These are phyloP conservation scores for Avena eriantha DNA, from an alignment of 176 grass and related monocot genomes.

Conservation along the genomic window DNA sequence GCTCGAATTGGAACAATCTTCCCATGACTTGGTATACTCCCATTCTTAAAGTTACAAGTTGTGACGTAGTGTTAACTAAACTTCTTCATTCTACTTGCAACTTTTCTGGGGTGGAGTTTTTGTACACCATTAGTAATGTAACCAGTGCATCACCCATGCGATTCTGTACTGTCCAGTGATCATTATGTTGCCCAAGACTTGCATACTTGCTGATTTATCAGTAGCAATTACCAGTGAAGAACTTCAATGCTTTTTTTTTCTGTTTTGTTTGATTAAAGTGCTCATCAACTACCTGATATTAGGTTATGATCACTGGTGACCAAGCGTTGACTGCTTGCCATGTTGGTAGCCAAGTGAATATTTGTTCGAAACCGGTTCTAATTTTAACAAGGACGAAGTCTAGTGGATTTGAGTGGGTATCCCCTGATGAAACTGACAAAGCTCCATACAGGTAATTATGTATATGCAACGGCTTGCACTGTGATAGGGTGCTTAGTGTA, in stretches of 20 bases:
- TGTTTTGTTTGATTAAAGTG: constrained; percentile 42
- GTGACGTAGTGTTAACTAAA: not conserved
- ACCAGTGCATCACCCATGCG: not conserved
- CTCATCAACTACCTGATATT: constrained; percentile 41
- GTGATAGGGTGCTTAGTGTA: not conserved
- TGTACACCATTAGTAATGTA: constrained; percentile 15
- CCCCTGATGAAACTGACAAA: constrained; percentile 91
- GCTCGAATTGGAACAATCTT: constrained; percentile 80
- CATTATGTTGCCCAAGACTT: constrained; percentile 6
- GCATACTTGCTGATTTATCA: not conserved
- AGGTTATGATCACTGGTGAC: constrained; percentile 99
- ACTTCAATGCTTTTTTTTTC: not conserved
- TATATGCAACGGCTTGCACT: constrained; percentile 10
- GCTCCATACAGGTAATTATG: constrained; percentile 70
- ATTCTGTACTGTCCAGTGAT: not conserved
- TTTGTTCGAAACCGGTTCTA: constrained; percentile 76
- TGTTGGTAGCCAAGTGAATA: constrained; percentile 95
- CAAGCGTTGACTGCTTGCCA: constrained; percentile 97
- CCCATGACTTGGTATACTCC: constrained; percentile 91
- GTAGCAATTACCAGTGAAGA: not conserved
- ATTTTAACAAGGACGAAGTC: constrained; percentile 70
- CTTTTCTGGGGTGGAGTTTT: not conserved
- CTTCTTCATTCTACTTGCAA: constrained; percentile 6
- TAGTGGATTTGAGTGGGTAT: constrained; percentile 85
- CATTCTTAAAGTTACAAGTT: constrained; percentile 7